Conservation (phyloP, 805 yeast genomes). For the Danielia oregonensis region DNA sequence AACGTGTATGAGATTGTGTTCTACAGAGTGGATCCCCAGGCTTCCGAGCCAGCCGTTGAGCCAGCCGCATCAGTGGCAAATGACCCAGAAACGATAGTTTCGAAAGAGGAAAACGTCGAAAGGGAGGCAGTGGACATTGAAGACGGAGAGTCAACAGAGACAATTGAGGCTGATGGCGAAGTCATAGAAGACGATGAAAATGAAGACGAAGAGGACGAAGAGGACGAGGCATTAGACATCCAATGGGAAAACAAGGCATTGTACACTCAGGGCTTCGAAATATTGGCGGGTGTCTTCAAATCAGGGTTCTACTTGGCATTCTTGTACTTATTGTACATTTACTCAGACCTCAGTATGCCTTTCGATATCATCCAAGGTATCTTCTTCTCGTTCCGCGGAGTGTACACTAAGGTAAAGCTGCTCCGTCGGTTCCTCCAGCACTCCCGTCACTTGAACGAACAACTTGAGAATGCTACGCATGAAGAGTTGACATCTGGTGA, state of each 20-base stretch:
- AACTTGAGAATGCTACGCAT: conserved; percentile 58
- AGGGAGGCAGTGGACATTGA: conserved; percentile 5
- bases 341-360: conserved; percentile 30
- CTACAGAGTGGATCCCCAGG: conserved; percentile 27
- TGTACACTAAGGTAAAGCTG: conserved; percentile 34
- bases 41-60: background rate
- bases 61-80: background rate
- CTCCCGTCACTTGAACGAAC: conserved; percentile 59
- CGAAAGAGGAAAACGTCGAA: background rate
- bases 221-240: conserved; percentile 46
- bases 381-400: conserved; percentile 36
- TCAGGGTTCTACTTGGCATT: conserved; percentile 28
- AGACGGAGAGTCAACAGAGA: background rate
- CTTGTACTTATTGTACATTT: conserved; percentile 31
- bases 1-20: conserved; percentile 52
- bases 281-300: conserved; percentile 42
- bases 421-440: conserved; percentile 50
- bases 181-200: conserved; percentile 4
- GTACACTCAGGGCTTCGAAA: conserved; percentile 54
- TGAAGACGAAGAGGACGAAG: conserved; percentile 19
- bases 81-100: conserved; percentile 18
- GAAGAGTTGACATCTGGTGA: conserved; percentile 54
- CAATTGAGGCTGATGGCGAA: conserved; percentile 2
- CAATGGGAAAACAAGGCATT: conserved; percentile 70
- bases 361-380: conserved; percentile 42